Percentiles rank a stretch among this genome's conserved stretches.
Conservation (phyloP, 331 rosid species). For the Rosa hybrid region DNA sequence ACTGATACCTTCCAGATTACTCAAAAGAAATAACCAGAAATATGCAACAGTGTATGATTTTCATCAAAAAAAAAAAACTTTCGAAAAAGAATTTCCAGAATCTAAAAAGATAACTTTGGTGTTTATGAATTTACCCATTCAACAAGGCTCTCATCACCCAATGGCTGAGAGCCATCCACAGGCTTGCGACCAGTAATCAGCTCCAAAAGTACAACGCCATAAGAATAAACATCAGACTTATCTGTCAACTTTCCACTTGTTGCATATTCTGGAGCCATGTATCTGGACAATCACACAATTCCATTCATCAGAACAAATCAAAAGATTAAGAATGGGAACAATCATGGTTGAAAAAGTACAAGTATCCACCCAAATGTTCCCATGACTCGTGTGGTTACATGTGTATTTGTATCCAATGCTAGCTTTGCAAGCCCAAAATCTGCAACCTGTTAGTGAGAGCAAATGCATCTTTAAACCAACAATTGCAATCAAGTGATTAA, state of each 20-base stretch:
- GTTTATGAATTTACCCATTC: conserved; percentile 77
- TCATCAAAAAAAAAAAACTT: neutral
- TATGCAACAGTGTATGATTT: neutral
- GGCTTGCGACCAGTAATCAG: conserved; percentile 92
- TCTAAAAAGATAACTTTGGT: conserved; percentile 4
- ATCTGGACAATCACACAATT: conserved; percentile 53
- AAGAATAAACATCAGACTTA: conserved; percentile 94
- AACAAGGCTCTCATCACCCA: conserved; percentile 94
- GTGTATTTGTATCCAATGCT: conserved; percentile 85
- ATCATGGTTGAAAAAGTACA: neutral
- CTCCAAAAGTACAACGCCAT: conserved; percentile 94
- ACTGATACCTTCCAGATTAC: no score
- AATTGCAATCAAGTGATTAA: neutral
- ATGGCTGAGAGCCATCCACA: conserved; percentile 91
- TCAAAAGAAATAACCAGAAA: neutral
- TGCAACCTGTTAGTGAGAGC: conserved; percentile 68
- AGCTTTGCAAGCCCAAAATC: conserved; percentile 98
- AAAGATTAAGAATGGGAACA: neutral
- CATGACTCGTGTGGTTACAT: conserved; percentile 96
- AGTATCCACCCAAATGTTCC: conserved; percentile 93
- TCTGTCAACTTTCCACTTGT: conserved; percentile 98
- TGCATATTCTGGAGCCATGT: conserved; percentile 99
- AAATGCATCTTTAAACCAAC: conserved; percentile 24
- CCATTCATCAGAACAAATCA: conserved; percentile 31
- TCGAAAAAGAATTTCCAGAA: neutral